Evolutionary conservation across 805 yeast genomes (phyloP).

Genomic region (Blastobotrys muscicola): DNA sequence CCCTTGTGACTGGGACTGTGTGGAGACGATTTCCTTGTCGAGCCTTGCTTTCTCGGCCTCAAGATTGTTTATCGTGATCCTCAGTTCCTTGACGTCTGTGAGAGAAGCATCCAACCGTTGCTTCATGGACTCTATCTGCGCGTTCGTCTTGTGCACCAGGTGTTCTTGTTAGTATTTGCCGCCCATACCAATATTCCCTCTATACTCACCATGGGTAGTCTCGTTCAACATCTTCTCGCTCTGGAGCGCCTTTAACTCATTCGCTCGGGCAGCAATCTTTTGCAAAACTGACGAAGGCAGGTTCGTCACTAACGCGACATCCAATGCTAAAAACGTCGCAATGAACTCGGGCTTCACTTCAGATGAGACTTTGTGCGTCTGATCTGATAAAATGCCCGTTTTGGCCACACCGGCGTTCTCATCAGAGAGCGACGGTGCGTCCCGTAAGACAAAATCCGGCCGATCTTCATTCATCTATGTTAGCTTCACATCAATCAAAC

Average conservation of each 20-base stretch:
- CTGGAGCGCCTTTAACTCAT: slow-evolving; percentile 18
- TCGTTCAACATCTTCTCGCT: slow-evolving; percentile 20
- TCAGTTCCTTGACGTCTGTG: slow-evolving; percentile 21
- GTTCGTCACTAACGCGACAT: slow-evolving; percentile 8
- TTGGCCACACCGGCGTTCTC: too few species aligned
- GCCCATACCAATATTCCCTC: too few species aligned
- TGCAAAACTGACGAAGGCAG: slow-evolving; percentile 13
- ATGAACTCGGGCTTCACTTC: slow-evolving; percentile 5
- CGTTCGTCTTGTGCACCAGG: slow-evolving; percentile 7
- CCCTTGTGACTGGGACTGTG: slow-evolving; percentile 1
- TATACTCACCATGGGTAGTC: slow-evolving; percentile 15
- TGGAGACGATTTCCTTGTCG: slow-evolving; percentile 28
- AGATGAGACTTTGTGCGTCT: not conserved
- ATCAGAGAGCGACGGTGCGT: too few species aligned
- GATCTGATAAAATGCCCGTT: too few species aligned
- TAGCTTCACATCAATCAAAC: too few species aligned
- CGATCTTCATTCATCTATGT: too few species aligned
- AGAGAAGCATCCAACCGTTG: slow-evolving; percentile 3
- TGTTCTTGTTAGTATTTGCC: slow-evolving; percentile 8
- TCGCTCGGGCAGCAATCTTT: slow-evolving; percentile 13
- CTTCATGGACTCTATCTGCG: slow-evolving; percentile 6
- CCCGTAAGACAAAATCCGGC: too few species aligned
- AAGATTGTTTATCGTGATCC: slow-evolving; percentile 32
- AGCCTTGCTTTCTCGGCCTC: slow-evolving; percentile 32
- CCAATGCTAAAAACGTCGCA: slow-evolving; percentile 14